Base-by-base conservation (phyloP, 179 eudicot species). In the Corrigiola litoralis region DNA sequence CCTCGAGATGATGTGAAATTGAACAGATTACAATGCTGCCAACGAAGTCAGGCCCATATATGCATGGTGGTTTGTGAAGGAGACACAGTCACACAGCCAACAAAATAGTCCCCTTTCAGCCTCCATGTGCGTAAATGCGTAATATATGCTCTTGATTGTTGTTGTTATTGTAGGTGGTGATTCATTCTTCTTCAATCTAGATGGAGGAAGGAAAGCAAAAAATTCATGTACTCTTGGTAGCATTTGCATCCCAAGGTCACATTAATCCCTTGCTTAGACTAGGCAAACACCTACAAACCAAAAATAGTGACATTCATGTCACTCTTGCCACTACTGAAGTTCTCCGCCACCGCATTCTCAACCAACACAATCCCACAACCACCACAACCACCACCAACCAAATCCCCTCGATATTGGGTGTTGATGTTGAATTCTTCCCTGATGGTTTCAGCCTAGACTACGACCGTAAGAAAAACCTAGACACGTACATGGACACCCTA, bases 171-270 rank as follows among this genome's bases (percentile, higher is more conserved):
- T n/a, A n/a, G n/a, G n/a, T n/a, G n/a, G n/a, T n/a, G 25, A 4
- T 14, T 17, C 38, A 10, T 21, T 8, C 12, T 11, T 28, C 20
- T 10, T 3, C 17, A 20, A 29, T 53, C 37, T 33, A 11, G 8
- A 61, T 61, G 73, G 73, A 69, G 44, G 33, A 61, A 51, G 28
- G 27, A 23, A 33, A 41, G 6, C 67, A 69, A 65, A 65, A 47
- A 29, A 75, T 58, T 9, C 71, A 74, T 45, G 72, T 80, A 1
- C 58, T 78, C 10, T 61, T 83, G 79, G 82, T 83, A 14, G 66
- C 79, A 3, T 71, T 83, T 42, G 42, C 87, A 5, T 49, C 78
- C 10, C 85, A 80, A 77, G 85, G 85, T 42, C 87, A 83, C 77
- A 73, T 83, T 4, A 83, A 83, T 65, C 87, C 87, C 20, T 53